These are phyloP conservation scores for Phaeotremella fagi DNA, from an alignment of 768 basidiomycete genomes.

Conservation along the genomic window DNA sequence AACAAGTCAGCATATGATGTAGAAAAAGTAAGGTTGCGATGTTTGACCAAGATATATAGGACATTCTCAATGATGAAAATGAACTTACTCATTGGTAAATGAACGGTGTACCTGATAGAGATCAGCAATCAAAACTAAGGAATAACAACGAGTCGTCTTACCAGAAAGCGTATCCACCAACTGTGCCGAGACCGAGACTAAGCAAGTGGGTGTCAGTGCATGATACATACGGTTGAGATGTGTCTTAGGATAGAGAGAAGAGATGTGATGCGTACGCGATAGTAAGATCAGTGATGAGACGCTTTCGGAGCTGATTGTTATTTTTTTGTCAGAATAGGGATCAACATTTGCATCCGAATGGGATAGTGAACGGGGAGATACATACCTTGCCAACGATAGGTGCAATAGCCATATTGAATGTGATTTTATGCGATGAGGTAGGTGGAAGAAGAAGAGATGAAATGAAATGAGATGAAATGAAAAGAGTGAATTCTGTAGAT, in stretches of 20 bases:
- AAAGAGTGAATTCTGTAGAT: constrained; percentile 3
- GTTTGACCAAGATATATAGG: too few species aligned
- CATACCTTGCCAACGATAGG: constrained; percentile 77
- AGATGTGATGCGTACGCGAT: constrained; percentile 49
- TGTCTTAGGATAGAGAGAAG: background rate
- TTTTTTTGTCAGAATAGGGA: too few species aligned
- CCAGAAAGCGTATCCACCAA: constrained; percentile 78
- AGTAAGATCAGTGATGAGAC: constrained; percentile 78
- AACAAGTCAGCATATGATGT: too few species aligned
- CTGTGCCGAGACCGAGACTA: constrained; percentile 66
- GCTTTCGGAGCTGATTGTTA: constrained; percentile 70
- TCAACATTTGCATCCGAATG: too few species aligned
- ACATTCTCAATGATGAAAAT: too few species aligned
- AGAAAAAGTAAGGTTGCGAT: too few species aligned
- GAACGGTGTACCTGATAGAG: constrained; percentile 67
- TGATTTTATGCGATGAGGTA: background rate
- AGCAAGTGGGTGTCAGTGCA: background rate
- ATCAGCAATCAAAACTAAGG: background rate
- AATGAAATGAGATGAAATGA: background rate
- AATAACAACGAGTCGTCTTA: constrained; percentile 50
- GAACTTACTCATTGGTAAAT: constrained; percentile 68
- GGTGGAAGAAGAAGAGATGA: background rate
- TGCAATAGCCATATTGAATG: constrained; percentile 66
- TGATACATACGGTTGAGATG: background rate
- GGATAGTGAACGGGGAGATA: background rate